These are phyloP conservation scores for Pleurotus giganteus DNA, from an alignment of 768 basidiomycete species.

Conservation along the genomic window DNA sequence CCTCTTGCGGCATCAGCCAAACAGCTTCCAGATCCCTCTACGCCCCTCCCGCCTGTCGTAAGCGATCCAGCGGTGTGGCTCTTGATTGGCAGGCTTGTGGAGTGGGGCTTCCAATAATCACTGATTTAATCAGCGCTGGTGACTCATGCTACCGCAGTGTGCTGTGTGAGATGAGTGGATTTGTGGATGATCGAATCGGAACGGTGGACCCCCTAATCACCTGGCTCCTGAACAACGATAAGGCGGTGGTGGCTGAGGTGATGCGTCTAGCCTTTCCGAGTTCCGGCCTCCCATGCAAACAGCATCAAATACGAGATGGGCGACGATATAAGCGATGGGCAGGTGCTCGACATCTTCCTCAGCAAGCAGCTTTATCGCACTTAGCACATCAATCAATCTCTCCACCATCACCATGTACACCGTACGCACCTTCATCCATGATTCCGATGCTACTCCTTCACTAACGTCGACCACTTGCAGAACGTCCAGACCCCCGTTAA, in stretches of 20 bases:
- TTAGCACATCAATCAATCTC: background rate
- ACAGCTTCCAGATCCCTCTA: background rate
- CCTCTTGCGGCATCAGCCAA: background rate
- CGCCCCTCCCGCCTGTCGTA: background rate
- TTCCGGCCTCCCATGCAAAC: conserved; percentile 8
- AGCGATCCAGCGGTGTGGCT: background rate
- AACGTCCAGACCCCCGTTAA: conserved; percentile 38
- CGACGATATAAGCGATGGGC: background rate
- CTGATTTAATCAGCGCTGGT: too few species aligned
- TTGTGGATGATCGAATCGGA: conserved; percentile 10
- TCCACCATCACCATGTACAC: conserved; percentile 3
- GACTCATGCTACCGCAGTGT: too few species aligned
- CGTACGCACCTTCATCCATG: background rate
- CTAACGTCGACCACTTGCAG: conserved; percentile 17
- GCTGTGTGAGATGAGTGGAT: background rate
- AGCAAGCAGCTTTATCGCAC: background rate
- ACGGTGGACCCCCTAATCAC: background rate
- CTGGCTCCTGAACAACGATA: conserved; percentile 2
- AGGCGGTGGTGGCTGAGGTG: background rate
- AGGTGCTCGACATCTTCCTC: background rate
- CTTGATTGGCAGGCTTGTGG: too few species aligned
- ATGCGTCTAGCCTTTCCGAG: conserved; percentile 1
- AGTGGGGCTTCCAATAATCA: too few species aligned
- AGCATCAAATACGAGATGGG: background rate
- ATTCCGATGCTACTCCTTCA: background rate